Conservation (phyloP, 768 basidiomycete genomes). For the Termitomyces bulborhizus region DNA sequence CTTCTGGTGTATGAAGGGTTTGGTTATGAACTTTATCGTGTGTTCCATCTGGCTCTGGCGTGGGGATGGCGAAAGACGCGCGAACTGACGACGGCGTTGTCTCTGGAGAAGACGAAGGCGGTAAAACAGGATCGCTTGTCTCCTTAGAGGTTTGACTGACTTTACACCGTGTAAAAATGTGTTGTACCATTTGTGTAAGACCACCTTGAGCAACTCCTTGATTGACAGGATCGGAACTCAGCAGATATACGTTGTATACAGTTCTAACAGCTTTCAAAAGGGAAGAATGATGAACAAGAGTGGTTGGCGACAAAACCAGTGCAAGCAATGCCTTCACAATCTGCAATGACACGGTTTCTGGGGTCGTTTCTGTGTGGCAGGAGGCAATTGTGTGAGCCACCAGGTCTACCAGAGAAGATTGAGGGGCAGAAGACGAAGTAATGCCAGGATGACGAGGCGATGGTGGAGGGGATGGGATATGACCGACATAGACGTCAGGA, state of each 20-base stretch:
- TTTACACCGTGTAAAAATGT: constrained; percentile 84
- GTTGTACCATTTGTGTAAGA: constrained; percentile 96
- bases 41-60: constrained; percentile 9
- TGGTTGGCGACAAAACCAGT: constrained; percentile 79
- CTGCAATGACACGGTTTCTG: constrained; percentile 89
- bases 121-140: constrained; percentile 11
- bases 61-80: constrained; percentile 8
- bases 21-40: not conserved
- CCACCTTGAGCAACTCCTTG: constrained; percentile 99
- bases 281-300: constrained; percentile 92
- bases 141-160: constrained; percentile 21
- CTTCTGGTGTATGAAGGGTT: not conserved
- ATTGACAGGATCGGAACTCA: constrained; percentile 85
- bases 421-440: constrained; percentile 35
- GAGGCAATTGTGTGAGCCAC: constrained; percentile 94
- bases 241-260: constrained; percentile 95
- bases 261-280: constrained; percentile 94
- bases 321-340: constrained; percentile 94
- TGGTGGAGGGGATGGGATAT: constrained; percentile 68
- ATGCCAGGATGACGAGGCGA: constrained; percentile 52
- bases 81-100: constrained; percentile 11
- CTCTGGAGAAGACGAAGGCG: constrained; percentile 15
- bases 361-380: constrained; percentile 82
- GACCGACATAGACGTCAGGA: constrained; percentile 30
- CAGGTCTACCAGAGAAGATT: constrained; percentile 81